Evolutionary conservation across 2,329 filamentous ascomycete genomes (phyloP).

Genomic region (Diaporthe sp.): DNA sequence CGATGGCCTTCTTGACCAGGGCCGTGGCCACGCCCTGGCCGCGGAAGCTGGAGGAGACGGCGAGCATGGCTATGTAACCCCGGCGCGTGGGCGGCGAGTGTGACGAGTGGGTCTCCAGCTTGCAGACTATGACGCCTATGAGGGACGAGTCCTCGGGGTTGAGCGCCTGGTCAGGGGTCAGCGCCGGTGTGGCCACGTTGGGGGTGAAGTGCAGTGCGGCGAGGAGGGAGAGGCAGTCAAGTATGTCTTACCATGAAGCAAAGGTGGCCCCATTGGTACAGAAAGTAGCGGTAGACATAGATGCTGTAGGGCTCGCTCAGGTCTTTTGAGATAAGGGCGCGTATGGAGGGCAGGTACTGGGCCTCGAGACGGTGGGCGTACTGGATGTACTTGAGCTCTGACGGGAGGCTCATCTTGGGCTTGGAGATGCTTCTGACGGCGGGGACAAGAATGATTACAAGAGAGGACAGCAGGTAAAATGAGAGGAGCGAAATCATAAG

Average conservation of each 20-base stretch:
- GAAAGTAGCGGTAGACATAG: constrained; percentile 98
- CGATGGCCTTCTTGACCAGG: constrained; percentile 90
- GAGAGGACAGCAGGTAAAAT: constrained; percentile 37
- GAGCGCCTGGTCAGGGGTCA: constrained; percentile 61
- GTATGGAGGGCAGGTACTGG: constrained; percentile 84
- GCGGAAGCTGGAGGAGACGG: constrained; percentile 84
- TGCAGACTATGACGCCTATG: constrained; percentile 93
- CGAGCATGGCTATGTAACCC: constrained; percentile 98
- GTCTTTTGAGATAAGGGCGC: constrained; percentile 93
- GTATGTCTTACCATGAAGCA: constrained; percentile 84
- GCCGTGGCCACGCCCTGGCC: constrained; percentile 90
- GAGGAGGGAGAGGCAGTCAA: constrained; percentile 3
- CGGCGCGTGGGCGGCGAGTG: constrained; percentile 81
- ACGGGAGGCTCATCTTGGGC: constrained; percentile 50
- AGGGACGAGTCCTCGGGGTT: constrained; percentile 74
- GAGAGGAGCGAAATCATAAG: constrained; percentile 38
- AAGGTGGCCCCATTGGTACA: constrained; percentile 98
- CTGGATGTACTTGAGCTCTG: constrained; percentile 70
- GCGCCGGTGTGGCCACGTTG: background rate
- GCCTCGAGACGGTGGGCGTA: constrained; percentile 73
- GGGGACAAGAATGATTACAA: constrained; percentile 34
- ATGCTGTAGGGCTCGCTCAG: constrained; percentile 99
- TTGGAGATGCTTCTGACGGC: constrained; percentile 30
- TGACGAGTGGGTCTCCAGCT: constrained; percentile 89
- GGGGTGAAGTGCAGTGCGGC: constrained; percentile 26